Evolutionary conservation across 495 filamentous ascomycete genomes (phyloP), one percentile per base, ranked within the genome.

Genomic region (Penicillium taxi): DNA sequence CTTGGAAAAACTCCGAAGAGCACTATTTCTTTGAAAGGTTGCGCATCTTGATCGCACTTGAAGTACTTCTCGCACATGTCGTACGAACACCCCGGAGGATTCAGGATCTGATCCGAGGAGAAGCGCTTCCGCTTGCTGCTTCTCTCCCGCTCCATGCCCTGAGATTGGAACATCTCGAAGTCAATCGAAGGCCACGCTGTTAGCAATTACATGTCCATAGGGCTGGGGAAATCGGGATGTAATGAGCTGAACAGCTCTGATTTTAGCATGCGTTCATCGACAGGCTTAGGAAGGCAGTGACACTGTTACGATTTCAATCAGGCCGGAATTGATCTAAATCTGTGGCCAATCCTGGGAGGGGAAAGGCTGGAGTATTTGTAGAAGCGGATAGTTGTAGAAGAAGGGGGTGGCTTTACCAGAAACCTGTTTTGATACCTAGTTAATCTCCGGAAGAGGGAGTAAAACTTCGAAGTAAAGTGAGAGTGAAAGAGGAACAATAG

Each of bases 51-150:
- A n/a, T n/a, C 14, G 25, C 25, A 61, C 27, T 44, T 51, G 40
- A 72, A 72, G 30, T 63, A 72, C n/a, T 61, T 55, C 17, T 53
- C 35, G 32, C 68, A 46, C 50, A 72, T 44, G 6, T 67, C 66
- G 44, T 65, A 72, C 24, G 66, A 66, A 17, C 52, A 60, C 13
- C 58, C 64, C 15, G 42, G 32, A 9, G 68, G 68, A 40, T 69
- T 67, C 0, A 67, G 67, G 29, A 70, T 72, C 1, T 55, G 44
- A 37, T 67, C 62, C 12, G 68, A 66, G 18, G 66, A 67, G 45
- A n/a, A 34, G 23, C 50, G 46, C 15, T 47, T 44, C 2, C 53
- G 53, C 36, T 54, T 56, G 33, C 41, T 53, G 28, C 50, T 54
- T 23, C 53, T 50, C 26, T 53, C 53, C n/a, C 50, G 50, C 26